A percentile compares a stretch with the other conserved stretches of the same genome.
Conservation (phyloP, 805 yeast genomes). For the Candida tammaniensis region DNA sequence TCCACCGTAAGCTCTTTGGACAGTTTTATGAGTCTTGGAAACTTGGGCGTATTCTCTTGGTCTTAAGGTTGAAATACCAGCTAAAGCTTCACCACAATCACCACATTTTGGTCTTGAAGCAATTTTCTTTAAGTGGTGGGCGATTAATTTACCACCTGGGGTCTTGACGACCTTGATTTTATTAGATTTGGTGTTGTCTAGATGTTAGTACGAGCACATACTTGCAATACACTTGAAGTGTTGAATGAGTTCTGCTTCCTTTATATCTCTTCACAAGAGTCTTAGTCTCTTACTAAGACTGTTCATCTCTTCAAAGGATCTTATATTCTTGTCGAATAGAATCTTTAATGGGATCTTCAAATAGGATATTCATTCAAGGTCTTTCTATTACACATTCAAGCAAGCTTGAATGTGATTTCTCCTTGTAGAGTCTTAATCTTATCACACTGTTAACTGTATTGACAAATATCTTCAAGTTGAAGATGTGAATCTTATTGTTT, state of each 20-base stretch:
- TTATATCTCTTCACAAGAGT: too few species aligned
- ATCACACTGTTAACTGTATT: too few species aligned
- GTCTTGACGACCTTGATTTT: slow-evolving; percentile 99
- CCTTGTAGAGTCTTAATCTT: too few species aligned
- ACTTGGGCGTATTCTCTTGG: slow-evolving; percentile 96
- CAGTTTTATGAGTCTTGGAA: slow-evolving; percentile 96
- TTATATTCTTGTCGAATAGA: too few species aligned
- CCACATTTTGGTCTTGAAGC: slow-evolving; percentile 89
- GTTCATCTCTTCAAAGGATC: too few species aligned
- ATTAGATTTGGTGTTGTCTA: slow-evolving; percentile 99
- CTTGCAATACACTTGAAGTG: too few species aligned
- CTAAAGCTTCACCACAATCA: slow-evolving; percentile 78
- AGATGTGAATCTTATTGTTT: too few species aligned
- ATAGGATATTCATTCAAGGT: neutral
- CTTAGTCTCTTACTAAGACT: too few species aligned
- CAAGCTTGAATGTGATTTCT: too few species aligned
- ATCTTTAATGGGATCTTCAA: neutral
- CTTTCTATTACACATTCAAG: too few species aligned
- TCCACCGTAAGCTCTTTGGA: slow-evolving; percentile 99
- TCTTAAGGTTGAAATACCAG: slow-evolving; percentile 92
- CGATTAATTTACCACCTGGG: slow-evolving; percentile 99
- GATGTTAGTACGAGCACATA: slow-evolving; percentile 43
- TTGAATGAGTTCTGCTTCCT: too few species aligned
- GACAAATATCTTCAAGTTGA: too few species aligned
- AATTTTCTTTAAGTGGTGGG: slow-evolving; percentile 93